Evolutionary conservation across 768 basidiomycete species (phyloP).

Genomic region (Dictyophora rubrovolvata): DNA sequence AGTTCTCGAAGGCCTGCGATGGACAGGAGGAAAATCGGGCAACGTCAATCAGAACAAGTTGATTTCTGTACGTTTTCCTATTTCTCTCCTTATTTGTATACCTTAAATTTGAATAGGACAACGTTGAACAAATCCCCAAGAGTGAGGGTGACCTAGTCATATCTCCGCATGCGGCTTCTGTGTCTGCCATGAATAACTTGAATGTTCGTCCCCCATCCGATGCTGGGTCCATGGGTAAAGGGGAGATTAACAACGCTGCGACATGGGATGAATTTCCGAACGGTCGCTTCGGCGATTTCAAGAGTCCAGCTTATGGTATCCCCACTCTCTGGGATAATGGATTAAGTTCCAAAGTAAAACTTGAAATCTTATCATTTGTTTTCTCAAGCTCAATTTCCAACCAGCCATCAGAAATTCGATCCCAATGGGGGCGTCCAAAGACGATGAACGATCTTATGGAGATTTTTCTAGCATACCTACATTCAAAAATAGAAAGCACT

Average conservation of each 20-base stretch:
- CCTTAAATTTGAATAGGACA: constrained; percentile 27
- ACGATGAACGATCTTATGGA: constrained; percentile 57
- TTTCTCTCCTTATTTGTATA: neutral
- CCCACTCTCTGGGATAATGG: constrained; percentile 67
- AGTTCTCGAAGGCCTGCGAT: constrained; percentile 69
- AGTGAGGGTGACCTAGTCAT: constrained; percentile 37
- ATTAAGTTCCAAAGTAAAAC: constrained; percentile 44
- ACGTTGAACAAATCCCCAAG: constrained; percentile 23
- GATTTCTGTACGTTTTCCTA: constrained; percentile 40
- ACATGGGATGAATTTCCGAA: constrained; percentile 97
- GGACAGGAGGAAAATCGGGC: constrained; percentile 40
- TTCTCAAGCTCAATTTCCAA: neutral
- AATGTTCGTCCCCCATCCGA: constrained; percentile 31
- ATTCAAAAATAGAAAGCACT: constrained; percentile 60
- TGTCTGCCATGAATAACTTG: constrained; percentile 48
- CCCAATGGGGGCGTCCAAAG: constrained; percentile 71
- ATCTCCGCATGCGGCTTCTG: constrained; percentile 55
- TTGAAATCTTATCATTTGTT: neutral
- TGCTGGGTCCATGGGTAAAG: constrained; percentile 52
- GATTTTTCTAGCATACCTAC: constrained; percentile 75
- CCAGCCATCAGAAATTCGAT: constrained; percentile 52
- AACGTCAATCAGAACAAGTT: constrained; percentile 43
- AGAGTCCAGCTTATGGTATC: constrained; percentile 91
- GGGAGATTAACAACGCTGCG: constrained; percentile 66
- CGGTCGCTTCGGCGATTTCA: constrained; percentile 94